phyloP scores from a whole-genome alignment of 108 stramenopile genomes.

The Aureococcus anophagefferens region DNA sequence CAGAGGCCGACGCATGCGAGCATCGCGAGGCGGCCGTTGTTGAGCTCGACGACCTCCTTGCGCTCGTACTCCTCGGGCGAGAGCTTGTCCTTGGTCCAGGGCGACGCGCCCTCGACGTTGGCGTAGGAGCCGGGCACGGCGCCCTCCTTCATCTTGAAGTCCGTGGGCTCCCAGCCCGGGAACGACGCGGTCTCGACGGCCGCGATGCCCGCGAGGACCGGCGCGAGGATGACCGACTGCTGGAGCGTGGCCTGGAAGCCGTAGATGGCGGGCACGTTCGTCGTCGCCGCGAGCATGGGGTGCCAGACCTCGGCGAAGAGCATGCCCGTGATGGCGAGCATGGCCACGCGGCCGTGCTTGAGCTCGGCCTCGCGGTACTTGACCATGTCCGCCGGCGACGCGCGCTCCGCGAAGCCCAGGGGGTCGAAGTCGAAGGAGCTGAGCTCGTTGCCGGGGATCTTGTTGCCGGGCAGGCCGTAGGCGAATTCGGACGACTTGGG shows the following conservation, averaged over 20 bases:
- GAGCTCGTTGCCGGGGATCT: neutral
- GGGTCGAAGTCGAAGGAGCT: slow-evolving; percentile 18
- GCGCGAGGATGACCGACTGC: slow-evolving; percentile 24
- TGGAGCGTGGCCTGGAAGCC: slow-evolving; percentile 29
- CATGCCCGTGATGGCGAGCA: slow-evolving; percentile 1
- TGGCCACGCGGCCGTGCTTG: slow-evolving; percentile 3
- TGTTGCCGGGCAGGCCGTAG: neutral
- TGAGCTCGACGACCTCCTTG: slow-evolving; percentile 1
- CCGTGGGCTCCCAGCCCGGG: neutral
- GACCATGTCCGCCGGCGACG: slow-evolving; percentile 19
- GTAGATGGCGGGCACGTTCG: neutral
- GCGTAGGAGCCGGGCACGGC: neutral
- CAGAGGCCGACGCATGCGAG: neutral
- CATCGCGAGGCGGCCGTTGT: slow-evolving; percentile 7
- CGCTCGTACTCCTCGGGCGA: neutral
- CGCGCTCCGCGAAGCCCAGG: slow-evolving; percentile 32
- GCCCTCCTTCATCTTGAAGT: neutral
- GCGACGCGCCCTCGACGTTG: neutral
- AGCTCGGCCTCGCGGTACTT: slow-evolving; percentile 7
- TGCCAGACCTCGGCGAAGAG: neutral
- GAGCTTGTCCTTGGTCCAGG: slow-evolving; percentile 1
- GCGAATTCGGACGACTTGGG: neutral
- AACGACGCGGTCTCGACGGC: slow-evolving; percentile 13
- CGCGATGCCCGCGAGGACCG: slow-evolving; percentile 19
- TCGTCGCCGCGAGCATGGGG: neutral